Percentiles rank a stretch among this genome's conserved stretches.
phyloP scores from a whole-genome alignment of 176 grass and related monocot genomes.

The Elymus sibiricus region DNA sequence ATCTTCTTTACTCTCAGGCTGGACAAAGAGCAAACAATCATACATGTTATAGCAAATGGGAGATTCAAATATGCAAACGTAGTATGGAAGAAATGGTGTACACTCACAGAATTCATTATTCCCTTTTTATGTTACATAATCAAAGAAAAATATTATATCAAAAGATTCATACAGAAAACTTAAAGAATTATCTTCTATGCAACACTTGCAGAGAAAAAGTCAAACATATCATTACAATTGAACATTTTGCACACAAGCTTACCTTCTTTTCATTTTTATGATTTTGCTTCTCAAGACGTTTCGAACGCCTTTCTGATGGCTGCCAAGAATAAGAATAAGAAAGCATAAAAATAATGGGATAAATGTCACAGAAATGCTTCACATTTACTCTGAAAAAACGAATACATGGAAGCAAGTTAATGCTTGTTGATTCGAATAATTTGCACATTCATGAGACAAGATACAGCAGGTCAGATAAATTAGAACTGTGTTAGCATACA shows the following conservation, averaged over 20 bases:
- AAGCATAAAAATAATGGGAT: conserved; percentile 32
- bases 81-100: conserved; percentile 6
- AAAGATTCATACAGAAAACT: not conserved
- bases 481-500: not conserved
- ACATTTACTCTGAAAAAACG: conserved; percentile 5
- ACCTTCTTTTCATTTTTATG: conserved; percentile 46
- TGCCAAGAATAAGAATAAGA: conserved; percentile 23
- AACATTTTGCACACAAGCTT: not conserved
- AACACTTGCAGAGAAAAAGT: conserved; percentile 17
- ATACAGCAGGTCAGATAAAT: not conserved
- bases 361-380: not conserved
- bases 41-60: not conserved
- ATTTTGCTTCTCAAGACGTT: conserved; percentile 52
- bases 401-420: not conserved
- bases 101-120: not conserved
- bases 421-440: not conserved
- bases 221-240: not conserved
- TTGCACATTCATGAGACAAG: conserved; percentile 5
- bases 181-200: not conserved
- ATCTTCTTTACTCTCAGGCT: conserved; percentile 57
- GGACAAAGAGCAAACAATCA: conserved; percentile 9
- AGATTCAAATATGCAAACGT: not conserved
- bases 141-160: not conserved
- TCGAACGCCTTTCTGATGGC: conserved; percentile 45
- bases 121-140: not conserved